phyloP scores from a whole-genome alignment of 2,329 filamentous ascomycete species.

The Diaporthe australafricana region DNA sequence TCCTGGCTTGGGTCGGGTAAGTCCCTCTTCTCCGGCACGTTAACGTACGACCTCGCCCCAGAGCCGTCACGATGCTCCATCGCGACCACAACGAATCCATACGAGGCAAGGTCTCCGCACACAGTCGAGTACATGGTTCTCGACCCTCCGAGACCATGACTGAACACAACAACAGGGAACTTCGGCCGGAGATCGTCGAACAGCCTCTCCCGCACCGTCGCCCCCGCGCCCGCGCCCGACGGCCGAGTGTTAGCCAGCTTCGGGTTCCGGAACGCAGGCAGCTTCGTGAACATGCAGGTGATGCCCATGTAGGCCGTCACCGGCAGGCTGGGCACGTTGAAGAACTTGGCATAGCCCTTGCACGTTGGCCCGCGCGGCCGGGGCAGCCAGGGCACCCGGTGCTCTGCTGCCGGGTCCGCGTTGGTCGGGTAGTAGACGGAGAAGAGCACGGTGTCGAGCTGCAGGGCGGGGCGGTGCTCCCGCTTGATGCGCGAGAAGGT shows the following conservation, averaged over 20 bases:
- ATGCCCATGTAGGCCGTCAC: conserved; percentile 65
- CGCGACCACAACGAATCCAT: conserved; percentile 73
- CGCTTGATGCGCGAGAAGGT: conserved; percentile 55
- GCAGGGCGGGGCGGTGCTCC: conserved; percentile 52
- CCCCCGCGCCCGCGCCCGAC: conserved; percentile 50
- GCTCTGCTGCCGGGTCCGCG: conserved; percentile 49
- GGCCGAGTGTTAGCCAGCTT: conserved; percentile 67
- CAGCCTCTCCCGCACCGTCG: conserved; percentile 50
- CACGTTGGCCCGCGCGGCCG: conserved; percentile 66
- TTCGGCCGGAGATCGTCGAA: conserved; percentile 45
- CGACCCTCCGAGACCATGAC: conserved; percentile 73
- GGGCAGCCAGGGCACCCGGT: conserved; percentile 71
- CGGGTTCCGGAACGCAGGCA: conserved; percentile 73
- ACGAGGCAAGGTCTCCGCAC: conserved; percentile 74
- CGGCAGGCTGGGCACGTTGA: conserved; percentile 60
- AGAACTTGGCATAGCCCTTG: conserved; percentile 72
- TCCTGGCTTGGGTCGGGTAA: conserved; percentile 47
- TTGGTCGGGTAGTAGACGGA: conserved; percentile 74
- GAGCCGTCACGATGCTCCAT: conserved; percentile 75
- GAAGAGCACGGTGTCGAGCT: conserved; percentile 69
- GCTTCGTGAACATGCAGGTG: conserved; percentile 72
- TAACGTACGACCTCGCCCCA: conserved; percentile 70
- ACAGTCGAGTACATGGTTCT: conserved; percentile 71
- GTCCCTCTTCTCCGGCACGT: conserved; percentile 58
- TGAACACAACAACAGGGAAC: conserved; percentile 75